Evolutionary conservation across 2,329 filamentous ascomycete genomes (phyloP).

Genomic region (Fusarium denticulatum): DNA sequence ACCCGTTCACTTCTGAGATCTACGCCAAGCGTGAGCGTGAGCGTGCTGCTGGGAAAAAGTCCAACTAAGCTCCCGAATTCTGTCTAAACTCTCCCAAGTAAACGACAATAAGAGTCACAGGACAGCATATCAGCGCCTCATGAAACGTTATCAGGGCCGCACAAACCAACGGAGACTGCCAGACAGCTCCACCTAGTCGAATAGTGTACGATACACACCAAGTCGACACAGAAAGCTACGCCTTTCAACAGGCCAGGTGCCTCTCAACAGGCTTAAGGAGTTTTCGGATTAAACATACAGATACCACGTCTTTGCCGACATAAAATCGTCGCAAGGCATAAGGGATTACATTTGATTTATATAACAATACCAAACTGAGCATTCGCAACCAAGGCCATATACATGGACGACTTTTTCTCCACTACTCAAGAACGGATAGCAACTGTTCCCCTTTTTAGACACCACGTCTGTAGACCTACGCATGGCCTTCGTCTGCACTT

Average conservation of each 20-base stretch:
- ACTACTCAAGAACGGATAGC: not conserved
- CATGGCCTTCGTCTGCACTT: not conserved
- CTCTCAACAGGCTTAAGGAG: constrained; percentile 45
- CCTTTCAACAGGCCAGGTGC: constrained; percentile 44
- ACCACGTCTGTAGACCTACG: not conserved
- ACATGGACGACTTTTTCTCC: not conserved
- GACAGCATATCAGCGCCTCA: not conserved
- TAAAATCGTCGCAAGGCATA: constrained; percentile 22
- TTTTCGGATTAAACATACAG: constrained; percentile 27
- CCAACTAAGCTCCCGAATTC: constrained; percentile 50
- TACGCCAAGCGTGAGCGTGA: constrained; percentile 84
- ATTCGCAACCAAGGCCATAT: constrained; percentile 15
- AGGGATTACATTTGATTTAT: constrained; percentile 25
- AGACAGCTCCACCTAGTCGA: constrained; percentile 12
- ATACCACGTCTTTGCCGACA: constrained; percentile 31
- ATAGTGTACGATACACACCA: constrained; percentile 25
- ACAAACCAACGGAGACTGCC: not conserved
- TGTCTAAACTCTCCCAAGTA: constrained; percentile 9
- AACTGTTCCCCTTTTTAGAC: not conserved
- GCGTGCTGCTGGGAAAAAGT: constrained; percentile 64
- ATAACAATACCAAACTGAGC: constrained; percentile 25
- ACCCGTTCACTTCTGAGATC: constrained; percentile 93
- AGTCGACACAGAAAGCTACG: constrained; percentile 35
- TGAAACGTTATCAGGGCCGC: not conserved
- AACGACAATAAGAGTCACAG: constrained; percentile 7